These are phyloP conservation scores for Coleophoma crateriformis DNA, from an alignment of 2,329 filamentous ascomycete species.

Conservation along the genomic window DNA sequence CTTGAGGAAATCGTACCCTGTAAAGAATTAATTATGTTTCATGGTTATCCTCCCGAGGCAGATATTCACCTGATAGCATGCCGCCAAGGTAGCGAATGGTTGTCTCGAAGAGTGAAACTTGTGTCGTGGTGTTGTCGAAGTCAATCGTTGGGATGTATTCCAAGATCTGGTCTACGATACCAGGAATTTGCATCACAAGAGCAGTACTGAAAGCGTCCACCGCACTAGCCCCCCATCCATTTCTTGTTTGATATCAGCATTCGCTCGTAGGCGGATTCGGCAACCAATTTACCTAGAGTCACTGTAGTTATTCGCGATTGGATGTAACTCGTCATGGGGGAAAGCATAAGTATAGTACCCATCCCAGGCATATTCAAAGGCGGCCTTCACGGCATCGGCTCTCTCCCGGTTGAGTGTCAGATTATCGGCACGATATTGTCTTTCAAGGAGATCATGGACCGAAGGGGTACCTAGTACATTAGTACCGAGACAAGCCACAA, in stretches of 20 bases:
- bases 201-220: slow-evolving; percentile 78
- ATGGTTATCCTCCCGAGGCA: background rate
- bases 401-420: slow-evolving; percentile 24
- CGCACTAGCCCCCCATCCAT: slow-evolving; percentile 79
- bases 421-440: slow-evolving; percentile 14
- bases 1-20: slow-evolving; percentile 65
- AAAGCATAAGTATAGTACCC: slow-evolving; percentile 72
- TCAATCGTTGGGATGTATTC: slow-evolving; percentile 66
- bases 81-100: slow-evolving; percentile 85
- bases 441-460: slow-evolving; percentile 4
- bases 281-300: slow-evolving; percentile 59
- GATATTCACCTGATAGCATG: slow-evolving; percentile 63
- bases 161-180: slow-evolving; percentile 66
- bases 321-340: slow-evolving; percentile 69
- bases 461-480: slow-evolving; percentile 6
- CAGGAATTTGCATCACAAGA: slow-evolving; percentile 64
- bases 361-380: slow-evolving; percentile 66
- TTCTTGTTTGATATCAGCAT: slow-evolving; percentile 40
- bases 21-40: background rate
- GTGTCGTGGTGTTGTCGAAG: slow-evolving; percentile 52
- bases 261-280: background rate
- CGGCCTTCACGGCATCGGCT: slow-evolving; percentile 58
- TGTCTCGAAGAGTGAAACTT: slow-evolving; percentile 80
- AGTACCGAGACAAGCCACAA: slow-evolving; percentile 9
- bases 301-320: slow-evolving; percentile 56